Base-by-base conservation (phyloP, 2,329 filamentous ascomycete genomes). In the Claviceps digitariae region DNA sequence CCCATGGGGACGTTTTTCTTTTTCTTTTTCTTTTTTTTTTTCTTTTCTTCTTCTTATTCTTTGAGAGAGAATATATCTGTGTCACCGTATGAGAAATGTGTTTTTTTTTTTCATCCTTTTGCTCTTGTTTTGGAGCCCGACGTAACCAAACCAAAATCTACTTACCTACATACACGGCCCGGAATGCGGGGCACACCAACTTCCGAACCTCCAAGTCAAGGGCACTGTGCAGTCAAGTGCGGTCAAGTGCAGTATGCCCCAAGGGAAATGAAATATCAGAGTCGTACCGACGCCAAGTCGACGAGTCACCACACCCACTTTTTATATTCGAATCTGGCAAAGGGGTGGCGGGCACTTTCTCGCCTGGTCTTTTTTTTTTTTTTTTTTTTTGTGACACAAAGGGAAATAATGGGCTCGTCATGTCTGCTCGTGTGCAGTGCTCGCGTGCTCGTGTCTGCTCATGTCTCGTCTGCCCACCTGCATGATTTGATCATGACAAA, bases 401-500 rank as follows among this genome's bases (percentile, higher is more conserved):
- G n/a, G n/a, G n/a, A n/a, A n/a, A n/a, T n/a, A n/a, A n/a, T n/a
- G n/a, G n/a, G n/a, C n/a, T n/a, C n/a, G n/a, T 38, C 36, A 38
- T 38, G 2, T 38, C 36, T 38, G 36, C 36, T n/a, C 36, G n/a
- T n/a, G 21, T 9, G n/a, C n/a, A n/a, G n/a, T n/a, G n/a, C n/a
- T n/a, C n/a, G n/a, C n/a, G n/a, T n/a, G n/a, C n/a, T 38, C 36
- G n/a, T 38, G 2, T 38, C 36, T 38, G 36, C 36, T n/a, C 36
- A 38, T n/a, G 21, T 9, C 43, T 45, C 8, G 21, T 9, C 43
- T 45, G 43, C 21, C 43, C 43, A 45, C 43, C 27, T 25, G 15
- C 40, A 13, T 21, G 41, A 12, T 25, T 50, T n/a, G 21, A 62
- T 62, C 57, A 61, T 64, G 61, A 64, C 62, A 64, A 64, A 64